Base-by-base conservation (phyloP, 1,139 yeast genomes). In the Taphrina populina region DNA sequence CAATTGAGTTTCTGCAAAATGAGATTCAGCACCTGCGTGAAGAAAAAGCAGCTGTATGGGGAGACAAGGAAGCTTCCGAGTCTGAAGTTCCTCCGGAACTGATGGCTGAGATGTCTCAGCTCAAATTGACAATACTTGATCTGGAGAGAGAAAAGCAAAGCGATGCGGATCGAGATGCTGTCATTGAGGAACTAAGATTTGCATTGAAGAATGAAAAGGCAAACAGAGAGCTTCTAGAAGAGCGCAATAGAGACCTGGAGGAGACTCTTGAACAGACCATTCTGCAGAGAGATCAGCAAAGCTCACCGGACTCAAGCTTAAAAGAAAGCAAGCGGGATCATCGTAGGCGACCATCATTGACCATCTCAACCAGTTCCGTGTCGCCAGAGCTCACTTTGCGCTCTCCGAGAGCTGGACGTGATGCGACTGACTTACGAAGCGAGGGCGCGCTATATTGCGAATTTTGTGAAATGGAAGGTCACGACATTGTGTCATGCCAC, bases 1-100 rank as follows among this genome's bases (percentile, higher is more conserved):
- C 58, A 19, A 27, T 55, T 10, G 45, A 40, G 6, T 37, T 47
- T 21, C 43, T 47, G 15, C 52, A 55, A 41, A 47, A 35, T 27
- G 58, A 55, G 19, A 30, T 55, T 13, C 43, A 30, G 27, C 51
- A 23, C 13, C 27, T 55, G 24, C 24, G 34, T 13, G 33, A 39
- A 24, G 53, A 55, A 27, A 43, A 15, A n/a, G 55, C 40, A 4
- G 13, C 11, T 4, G 11, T 41, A 3, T 13, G 15, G 13, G n/a
- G 15, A 24, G 36, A 15, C 34, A 24, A 6, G 36, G 32, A 29
- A 23, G 39, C 35, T 4, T 13, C 32, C 13, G 29, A 47, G 17
- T 19, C 8, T 19, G 34, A 11, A 4, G n/a, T 47, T 1, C 44
- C 34, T 13, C 24, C 26, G 4, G 1, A 15, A 2, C 21, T 26